Percentiles rank a stretch among this genome's conserved stretches.
phyloP scores from a whole-genome alignment of 2,329 filamentous ascomycete genomes.

The Epichloe brachyelytri region DNA sequence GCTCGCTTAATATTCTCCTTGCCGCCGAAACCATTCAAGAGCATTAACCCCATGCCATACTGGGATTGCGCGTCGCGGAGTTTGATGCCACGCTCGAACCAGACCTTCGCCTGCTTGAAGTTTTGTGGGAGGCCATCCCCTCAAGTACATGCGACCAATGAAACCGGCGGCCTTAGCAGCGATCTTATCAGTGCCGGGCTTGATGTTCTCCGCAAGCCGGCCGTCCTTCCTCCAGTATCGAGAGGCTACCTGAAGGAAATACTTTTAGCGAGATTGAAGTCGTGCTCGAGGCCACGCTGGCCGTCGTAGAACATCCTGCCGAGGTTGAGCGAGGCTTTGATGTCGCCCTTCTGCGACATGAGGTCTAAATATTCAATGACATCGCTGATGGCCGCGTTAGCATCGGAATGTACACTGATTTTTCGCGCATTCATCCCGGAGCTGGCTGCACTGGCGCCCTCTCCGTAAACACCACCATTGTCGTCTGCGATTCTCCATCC shows the following conservation, averaged over 20 bases:
- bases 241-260: constrained; percentile 68
- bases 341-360: constrained; percentile 79
- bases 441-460: constrained; percentile 83
- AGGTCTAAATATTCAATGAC: constrained; percentile 89
- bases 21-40: constrained; percentile 65
- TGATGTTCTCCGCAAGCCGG: constrained; percentile 56
- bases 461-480: constrained; percentile 82
- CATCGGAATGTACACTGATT: constrained; percentile 60
- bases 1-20: constrained; percentile 57
- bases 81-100: constrained; percentile 69
- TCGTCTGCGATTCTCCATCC: constrained; percentile 83
- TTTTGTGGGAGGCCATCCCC: constrained; percentile 76
- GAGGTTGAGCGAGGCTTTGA: constrained; percentile 74
- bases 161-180: constrained; percentile 78
- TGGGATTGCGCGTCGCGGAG: constrained; percentile 74
- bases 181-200: constrained; percentile 59
- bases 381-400: constrained; percentile 79
- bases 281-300: constrained; percentile 58
- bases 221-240: constrained; percentile 74
- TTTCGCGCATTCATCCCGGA: constrained; percentile 72
- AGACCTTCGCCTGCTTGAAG: constrained; percentile 60
- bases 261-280: constrained; percentile 63
- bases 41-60: constrained; percentile 72
- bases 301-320: constrained; percentile 85
- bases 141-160: constrained; percentile 77